Evolutionary conservation across 345 rosid species (phyloP), one percentile per base, ranked within the genome.

Genomic region (Cardamine resedifolia): DNA sequence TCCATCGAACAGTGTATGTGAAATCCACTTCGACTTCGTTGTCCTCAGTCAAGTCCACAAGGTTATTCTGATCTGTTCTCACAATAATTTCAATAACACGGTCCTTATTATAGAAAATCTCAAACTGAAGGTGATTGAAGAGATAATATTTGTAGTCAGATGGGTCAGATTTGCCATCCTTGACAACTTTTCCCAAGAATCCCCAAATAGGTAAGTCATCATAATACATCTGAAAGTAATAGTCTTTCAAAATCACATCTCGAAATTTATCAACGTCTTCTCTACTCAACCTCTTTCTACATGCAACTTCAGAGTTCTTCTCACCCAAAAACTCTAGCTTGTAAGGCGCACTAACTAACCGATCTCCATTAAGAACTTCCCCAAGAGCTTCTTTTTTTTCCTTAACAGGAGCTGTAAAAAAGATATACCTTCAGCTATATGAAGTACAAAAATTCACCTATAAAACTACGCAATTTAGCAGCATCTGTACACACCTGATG

Each of bases 301-400:
- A 85, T 14, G 78, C 82, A 81, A 77, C 55, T 64, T 71, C 81
- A 34, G 83, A 77, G 45, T 75, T 79, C 53, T 85, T 85, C 14
- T 83, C 82, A 38, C 61, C 62, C 56, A 73, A 45, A 49, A 85
- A 85, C 57, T 85, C 75, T 1, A 85, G 80, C 38, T 81, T 77
- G 62, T 79, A 88, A 0, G 90, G 94, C 14, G 93, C 90, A 70
- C 79, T 88, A 2, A 88, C 94, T 33, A 88, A 58, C 23, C 90
- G 76, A 64, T 88, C 94, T 6, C 90, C 94, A 68, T 88, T 88
- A 44, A 88, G 78, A 51, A 88, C 83, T 66, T 88, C 90, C 43
- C 90, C 90, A 47, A 88, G 85, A 65, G 90, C 90, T 82, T 88
- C 82, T 57, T 79, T 79, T 53, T 79, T 79, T 48, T 74, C 82